A percentile compares a stretch with the other conserved stretches of the same genome.
Evolutionary conservation across 495 filamentous ascomycete genomes (phyloP).

Genomic region (Aspergillus diversus): DNA sequence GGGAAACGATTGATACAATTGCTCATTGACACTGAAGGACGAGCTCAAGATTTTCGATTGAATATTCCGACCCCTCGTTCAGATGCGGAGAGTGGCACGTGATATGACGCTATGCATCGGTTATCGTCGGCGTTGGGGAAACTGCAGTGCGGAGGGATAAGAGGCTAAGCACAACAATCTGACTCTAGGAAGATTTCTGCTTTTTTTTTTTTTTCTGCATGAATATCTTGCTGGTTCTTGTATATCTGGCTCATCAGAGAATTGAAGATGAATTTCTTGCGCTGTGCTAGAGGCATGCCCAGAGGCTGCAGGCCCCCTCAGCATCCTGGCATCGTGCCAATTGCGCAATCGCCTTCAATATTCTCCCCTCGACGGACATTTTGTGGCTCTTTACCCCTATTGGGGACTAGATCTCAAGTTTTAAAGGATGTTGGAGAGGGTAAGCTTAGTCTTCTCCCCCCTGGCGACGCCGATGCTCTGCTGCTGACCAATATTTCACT

Average conservation of each 20-base stretch:
- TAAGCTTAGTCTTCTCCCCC: constrained; percentile 37
- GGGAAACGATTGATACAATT: too few relatives aligned
- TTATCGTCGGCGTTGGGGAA: constrained; percentile 43
- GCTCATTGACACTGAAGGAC: too few relatives aligned
- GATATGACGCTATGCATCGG: constrained; percentile 37
- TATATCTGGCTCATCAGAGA: constrained; percentile 7
- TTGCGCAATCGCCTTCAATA: constrained; percentile 27
- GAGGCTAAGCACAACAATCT: constrained; percentile 13
- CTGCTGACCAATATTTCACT: constrained; percentile 21
- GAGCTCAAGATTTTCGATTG: too few relatives aligned
- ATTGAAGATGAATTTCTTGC: constrained; percentile 41
- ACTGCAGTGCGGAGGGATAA: constrained; percentile 22
- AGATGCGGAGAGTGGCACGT: constrained; percentile 42
- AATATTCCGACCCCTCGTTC: too few relatives aligned
- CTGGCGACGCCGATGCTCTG: background rate
- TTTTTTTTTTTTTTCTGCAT: constrained; percentile 17
- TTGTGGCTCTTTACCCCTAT: constrained; percentile 59
- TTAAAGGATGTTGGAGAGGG: constrained; percentile 98
- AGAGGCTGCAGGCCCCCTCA: constrained; percentile 32
- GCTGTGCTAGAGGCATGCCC: constrained; percentile 33
- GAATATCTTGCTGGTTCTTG: constrained; percentile 21
- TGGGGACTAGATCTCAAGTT: constrained; percentile 80
- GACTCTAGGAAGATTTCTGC: constrained; percentile 2
- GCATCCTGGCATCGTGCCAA: constrained; percentile 36
- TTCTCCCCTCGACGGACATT: constrained; percentile 52